phyloP scores from a whole-genome alignment of 2,329 filamentous ascomycete species.

The Colletotrichum sp. region DNA sequence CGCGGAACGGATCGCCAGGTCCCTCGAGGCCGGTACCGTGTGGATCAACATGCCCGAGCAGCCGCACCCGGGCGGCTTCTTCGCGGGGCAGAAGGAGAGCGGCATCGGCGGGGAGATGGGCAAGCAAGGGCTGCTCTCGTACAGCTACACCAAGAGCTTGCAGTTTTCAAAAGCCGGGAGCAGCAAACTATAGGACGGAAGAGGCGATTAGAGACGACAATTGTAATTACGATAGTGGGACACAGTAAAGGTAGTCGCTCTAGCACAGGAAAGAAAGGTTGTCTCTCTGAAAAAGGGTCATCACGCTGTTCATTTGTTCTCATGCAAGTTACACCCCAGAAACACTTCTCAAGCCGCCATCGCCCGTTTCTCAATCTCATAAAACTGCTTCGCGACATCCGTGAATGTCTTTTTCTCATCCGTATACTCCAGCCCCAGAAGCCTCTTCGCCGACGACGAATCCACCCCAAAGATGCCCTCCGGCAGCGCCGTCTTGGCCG shows the following conservation, averaged over 20 bases:
- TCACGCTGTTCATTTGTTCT: not conserved
- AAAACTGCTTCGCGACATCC: constrained; percentile 24
- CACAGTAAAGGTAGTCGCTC: too few species aligned
- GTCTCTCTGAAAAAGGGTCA: not conserved
- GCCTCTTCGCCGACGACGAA: constrained; percentile 18
- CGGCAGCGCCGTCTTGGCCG: constrained; percentile 16
- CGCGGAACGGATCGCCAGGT: constrained; percentile 56
- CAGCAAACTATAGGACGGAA: not conserved
- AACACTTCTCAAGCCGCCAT: not conserved
- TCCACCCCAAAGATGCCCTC: constrained; percentile 23
- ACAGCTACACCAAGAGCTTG: constrained; percentile 35
- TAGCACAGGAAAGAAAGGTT: too few species aligned
- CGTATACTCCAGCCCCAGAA: constrained; percentile 27
- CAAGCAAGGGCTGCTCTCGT: constrained; percentile 35
- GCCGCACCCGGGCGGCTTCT: constrained; percentile 34
- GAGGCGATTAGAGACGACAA: not conserved
- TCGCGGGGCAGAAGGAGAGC: constrained; percentile 37
- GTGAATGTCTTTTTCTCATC: constrained; percentile 23
- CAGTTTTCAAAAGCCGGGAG: constrained; percentile 30
- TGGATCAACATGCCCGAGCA: constrained; percentile 58
- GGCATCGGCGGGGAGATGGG: constrained; percentile 38
- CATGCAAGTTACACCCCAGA: not conserved
- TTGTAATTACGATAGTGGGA: too few species aligned
- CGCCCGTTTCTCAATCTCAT: constrained; percentile 22
- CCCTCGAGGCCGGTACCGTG: constrained; percentile 62